Evolutionary conservation across 1,284 basidiomycete species (phyloP), one percentile per base, ranked within the genome.

Genomic region (Kwoniella shivajii): DNA sequence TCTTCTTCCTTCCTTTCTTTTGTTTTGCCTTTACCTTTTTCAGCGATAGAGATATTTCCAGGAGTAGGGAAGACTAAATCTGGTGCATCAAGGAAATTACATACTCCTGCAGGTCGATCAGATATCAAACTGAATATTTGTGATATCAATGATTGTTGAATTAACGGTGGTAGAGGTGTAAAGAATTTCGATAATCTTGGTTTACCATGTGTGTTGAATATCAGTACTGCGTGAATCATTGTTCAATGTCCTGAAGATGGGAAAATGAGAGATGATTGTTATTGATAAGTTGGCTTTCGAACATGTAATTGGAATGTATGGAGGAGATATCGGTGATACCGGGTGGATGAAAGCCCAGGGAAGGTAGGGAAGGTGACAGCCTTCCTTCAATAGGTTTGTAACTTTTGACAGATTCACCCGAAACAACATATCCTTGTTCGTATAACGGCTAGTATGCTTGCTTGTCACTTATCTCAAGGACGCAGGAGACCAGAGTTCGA

Each of bases 161-260:
- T 80, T 18, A 88, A 84, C 56, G 88, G 87, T 50, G 89, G 86
- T 27, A 90, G 81, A 2, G 89, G 87, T 3, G 89, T 90, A 81
- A 96, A 99, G 84, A 97, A 99, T 79, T 97, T 98, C 66, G 91
- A 90, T 56, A 99, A 81, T 45, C 96, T 87, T 11, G 96, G 87
- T 61, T 95, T 87, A 83, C 88, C 80, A 57, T 80, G 78, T 38
- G 80, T 82, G 70, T 82, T 82, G 72, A 82, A 87, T 68, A 89
- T 89, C 64, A 89, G 81, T 41, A 88, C 88, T 44, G 88, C 89
- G 77, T 93, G 91, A 61, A 96, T 95, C 90, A 95, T 94, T n/a
- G n/a, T n/a, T n/a, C n/a, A n/a, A n/a, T n/a, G n/a, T n/a, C 41
- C 16, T 59, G 59, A 34, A 6, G 22, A 39, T 42, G 9, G 20